A percentile compares a stretch with the other conserved stretches of the same genome.
phyloP scores from a whole-genome alignment of 768 basidiomycete genomes.

The Tylopilus balloui region DNA sequence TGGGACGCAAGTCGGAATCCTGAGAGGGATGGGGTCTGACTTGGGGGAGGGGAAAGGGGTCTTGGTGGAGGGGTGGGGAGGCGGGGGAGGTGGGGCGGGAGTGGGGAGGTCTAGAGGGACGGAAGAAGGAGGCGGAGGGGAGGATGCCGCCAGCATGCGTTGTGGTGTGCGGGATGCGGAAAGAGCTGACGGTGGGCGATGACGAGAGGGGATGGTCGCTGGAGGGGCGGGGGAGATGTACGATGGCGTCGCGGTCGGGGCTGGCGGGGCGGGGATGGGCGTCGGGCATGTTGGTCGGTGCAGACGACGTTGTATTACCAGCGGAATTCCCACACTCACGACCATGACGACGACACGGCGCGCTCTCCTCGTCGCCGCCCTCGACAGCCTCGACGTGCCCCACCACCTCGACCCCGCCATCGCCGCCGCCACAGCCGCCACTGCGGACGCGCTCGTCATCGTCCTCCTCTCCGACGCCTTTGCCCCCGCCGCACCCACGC shows the following conservation, averaged over 20 bases:
- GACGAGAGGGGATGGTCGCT: slow-evolving; percentile 25
- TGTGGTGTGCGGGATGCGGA: slow-evolving; percentile 51
- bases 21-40: slow-evolving; percentile 36
- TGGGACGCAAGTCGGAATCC: slow-evolving; percentile 38
- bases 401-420: slow-evolving; percentile 55
- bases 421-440: slow-evolving; percentile 39
- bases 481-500: slow-evolving; percentile 29
- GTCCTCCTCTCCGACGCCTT: slow-evolving; percentile 64
- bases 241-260: slow-evolving; percentile 15
- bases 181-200: slow-evolving; percentile 26
- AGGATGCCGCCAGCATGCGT: slow-evolving; percentile 73
- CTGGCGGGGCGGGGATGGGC: slow-evolving; percentile 2
- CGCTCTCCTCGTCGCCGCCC: slow-evolving; percentile 49
- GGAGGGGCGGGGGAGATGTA: slow-evolving; percentile 1
- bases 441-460: slow-evolving; percentile 52
- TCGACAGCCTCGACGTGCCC: slow-evolving; percentile 48
- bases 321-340: slow-evolving; percentile 14
- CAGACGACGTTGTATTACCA: too few species aligned
- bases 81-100: slow-evolving; percentile 39
- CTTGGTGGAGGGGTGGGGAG: slow-evolving; percentile 12
- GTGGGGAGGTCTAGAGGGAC: slow-evolving; percentile 55
- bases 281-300: too few species aligned
- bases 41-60: slow-evolving; percentile 37
- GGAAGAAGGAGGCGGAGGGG: slow-evolving; percentile 77
- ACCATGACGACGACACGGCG: slow-evolving; percentile 10